Percentiles rank a stretch among this genome's conserved stretches.
Conservation (phyloP, 2,329 filamentous ascomycete species). For the Calonectria honghensis region DNA sequence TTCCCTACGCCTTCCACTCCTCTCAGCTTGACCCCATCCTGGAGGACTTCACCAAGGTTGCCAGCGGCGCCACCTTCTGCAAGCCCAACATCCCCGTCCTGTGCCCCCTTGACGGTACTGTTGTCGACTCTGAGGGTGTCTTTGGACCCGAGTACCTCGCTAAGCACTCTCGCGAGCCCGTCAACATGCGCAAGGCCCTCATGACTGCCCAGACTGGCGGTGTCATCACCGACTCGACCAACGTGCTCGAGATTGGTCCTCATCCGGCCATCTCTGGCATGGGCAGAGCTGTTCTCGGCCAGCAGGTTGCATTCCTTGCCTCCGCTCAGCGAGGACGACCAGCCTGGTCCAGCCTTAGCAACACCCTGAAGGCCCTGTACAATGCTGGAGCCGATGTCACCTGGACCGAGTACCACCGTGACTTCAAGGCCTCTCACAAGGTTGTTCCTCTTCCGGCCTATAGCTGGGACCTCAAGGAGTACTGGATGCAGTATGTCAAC, state of each 20-base stretch:
- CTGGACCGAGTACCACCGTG: constrained; percentile 56
- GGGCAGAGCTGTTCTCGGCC: constrained; percentile 44
- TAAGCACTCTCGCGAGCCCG: constrained; percentile 43
- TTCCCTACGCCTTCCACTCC: constrained; percentile 62
- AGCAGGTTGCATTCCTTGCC: constrained; percentile 42
- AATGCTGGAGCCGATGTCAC: constrained; percentile 40
- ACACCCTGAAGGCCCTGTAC: constrained; percentile 40
- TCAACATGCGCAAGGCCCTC: constrained; percentile 45
- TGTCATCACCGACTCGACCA: constrained; percentile 33
- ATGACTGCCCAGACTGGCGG: constrained; percentile 24
- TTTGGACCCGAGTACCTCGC: constrained; percentile 44
- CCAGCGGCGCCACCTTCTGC: constrained; percentile 33
- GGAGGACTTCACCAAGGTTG: constrained; percentile 65
- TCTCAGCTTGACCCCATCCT: constrained; percentile 63
- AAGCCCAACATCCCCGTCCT: constrained; percentile 33
- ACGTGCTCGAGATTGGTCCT: constrained; percentile 47
- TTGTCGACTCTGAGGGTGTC: constrained; percentile 23
- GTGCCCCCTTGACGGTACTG: constrained; percentile 42
- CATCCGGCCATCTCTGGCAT: constrained; percentile 48
- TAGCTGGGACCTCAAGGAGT: constrained; percentile 83
- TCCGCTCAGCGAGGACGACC: constrained; percentile 41
- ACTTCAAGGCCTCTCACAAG: constrained; percentile 41
- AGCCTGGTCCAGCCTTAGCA: constrained; percentile 39
- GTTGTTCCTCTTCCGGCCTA: constrained; percentile 81
- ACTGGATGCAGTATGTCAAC: constrained; percentile 79